Conservation (phyloP, 2,329 filamentous ascomycete species). For the Dissoconium aciculare region DNA sequence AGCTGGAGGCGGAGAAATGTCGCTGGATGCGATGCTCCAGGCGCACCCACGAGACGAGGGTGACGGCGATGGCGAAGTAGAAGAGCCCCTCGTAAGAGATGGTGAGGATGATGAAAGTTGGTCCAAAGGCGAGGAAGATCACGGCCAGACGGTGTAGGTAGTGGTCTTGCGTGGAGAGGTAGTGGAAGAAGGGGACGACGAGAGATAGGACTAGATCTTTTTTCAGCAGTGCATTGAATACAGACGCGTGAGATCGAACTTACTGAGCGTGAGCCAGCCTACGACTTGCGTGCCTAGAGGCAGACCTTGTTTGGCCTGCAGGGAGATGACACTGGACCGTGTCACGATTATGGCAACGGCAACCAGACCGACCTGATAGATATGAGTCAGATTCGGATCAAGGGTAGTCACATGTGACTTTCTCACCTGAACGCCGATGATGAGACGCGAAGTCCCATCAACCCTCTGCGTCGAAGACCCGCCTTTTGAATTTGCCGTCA, state of each 20-base stretch:
- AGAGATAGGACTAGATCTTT: slow-evolving; percentile 49
- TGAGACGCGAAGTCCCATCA: slow-evolving; percentile 40
- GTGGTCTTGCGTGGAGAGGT: slow-evolving; percentile 63
- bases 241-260: no score
- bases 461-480: slow-evolving; percentile 17
- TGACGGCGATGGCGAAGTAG: slow-evolving; percentile 76
- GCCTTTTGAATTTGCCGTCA: slow-evolving; percentile 27
- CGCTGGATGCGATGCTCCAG: slow-evolving; percentile 64
- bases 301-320: slow-evolving; percentile 73
- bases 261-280: slow-evolving; percentile 67
- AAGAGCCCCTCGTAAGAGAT: slow-evolving; percentile 97
- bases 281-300: slow-evolving; percentile 77
- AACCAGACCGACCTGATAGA: slow-evolving; percentile 58
- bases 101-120: slow-evolving; percentile 85
- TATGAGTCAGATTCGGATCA: slow-evolving; percentile 4
- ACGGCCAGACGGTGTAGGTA: slow-evolving; percentile 81
- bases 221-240: no score
- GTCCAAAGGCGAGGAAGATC: slow-evolving; percentile 83
- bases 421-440: slow-evolving; percentile 48
- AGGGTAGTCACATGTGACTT: slow-evolving; percentile 25
- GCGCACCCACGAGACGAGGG: slow-evolving; percentile 77
- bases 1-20: slow-evolving; percentile 11
- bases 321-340: slow-evolving; percentile 64
- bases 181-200: slow-evolving; percentile 65
- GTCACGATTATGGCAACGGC: slow-evolving; percentile 74